Base-by-base conservation (phyloP, 441 rosid genomes). In the Corymbia calophylla region DNA sequence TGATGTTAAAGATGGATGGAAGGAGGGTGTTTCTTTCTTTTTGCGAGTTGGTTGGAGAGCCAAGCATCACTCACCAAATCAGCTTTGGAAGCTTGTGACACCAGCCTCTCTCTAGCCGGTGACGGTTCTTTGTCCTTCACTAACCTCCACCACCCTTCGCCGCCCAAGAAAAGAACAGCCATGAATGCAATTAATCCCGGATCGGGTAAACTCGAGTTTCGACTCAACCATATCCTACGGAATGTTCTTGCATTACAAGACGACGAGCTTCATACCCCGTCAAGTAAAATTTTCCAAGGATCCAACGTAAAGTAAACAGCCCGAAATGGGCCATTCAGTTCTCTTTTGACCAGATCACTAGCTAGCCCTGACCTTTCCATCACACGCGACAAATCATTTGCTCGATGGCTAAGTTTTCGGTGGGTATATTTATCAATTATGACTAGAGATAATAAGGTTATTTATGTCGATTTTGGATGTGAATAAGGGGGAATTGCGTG, bases 101-200 rank as follows among this genome's bases (percentile, higher is more conserved):
- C 84, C 53, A 77, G 18, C 84, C n/a, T 23, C 44, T 23, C 44
- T 23, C n/a, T 6, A 29, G 35, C 77, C 90, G 92, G 73, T 87
- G 88, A 70, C 89, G 88, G 86, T 91, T 87, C 87, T 27, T 56
- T 62, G 80, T 89, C 92, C 44, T 77, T 77, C 84, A 13, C 84
- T 44, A 14, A 62, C 70, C 48, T 35, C 29, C 14, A 47, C 8
- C 77, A 15, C 70, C 5, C 80, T 32, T 0, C 10, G 51, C 51
- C 84, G 53, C 18, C 53, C n/a, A 77, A 23, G 84, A 77, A 77
- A 44, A 25, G n/a, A 77, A 77, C n/a, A 13, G 13, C 84, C 51
- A 12, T 44, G 12, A 44, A 77, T 77, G 51, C 84, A 77, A 77
- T 44, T 8, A 44, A 77, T 23, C 29, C 51, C 10, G 18, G 84